phyloP scores from a whole-genome alignment of 2,329 filamentous ascomycete genomes.

The Venturia nashicola region DNA sequence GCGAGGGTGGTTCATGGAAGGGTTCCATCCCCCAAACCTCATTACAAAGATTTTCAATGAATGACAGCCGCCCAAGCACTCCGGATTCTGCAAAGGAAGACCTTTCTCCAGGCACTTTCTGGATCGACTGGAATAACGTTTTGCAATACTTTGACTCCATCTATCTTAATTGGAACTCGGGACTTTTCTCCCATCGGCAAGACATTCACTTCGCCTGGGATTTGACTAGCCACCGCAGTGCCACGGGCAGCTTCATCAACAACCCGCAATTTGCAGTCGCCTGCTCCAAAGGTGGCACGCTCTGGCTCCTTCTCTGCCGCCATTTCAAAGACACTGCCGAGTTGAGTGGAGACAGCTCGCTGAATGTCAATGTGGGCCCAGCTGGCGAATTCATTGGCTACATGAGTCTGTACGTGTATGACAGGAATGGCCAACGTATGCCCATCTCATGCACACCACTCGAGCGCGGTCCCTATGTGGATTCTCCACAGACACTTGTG shows the following conservation, averaged over 20 bases:
- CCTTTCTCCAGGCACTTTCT: constrained; percentile 64
- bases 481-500: constrained; percentile 83
- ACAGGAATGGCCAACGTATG: constrained; percentile 56
- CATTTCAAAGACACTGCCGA: constrained; percentile 46
- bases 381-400: constrained; percentile 47
- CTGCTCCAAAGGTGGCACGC: constrained; percentile 42
- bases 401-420: constrained; percentile 77
- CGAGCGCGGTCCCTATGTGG: constrained; percentile 74
- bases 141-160: constrained; percentile 89
- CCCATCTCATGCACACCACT: constrained; percentile 60
- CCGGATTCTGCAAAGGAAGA: constrained; percentile 16
- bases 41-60: background rate
- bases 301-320: constrained; percentile 78
- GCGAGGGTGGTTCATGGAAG: constrained; percentile 64
- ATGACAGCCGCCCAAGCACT: background rate
- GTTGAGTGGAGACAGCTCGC: background rate
- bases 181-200: constrained; percentile 66
- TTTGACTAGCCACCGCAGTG: constrained; percentile 38
- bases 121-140: constrained; percentile 82
- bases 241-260: constrained; percentile 60
- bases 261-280: constrained; percentile 49
- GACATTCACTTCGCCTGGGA: constrained; percentile 88
- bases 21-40: constrained; percentile 27
- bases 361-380: constrained; percentile 7
- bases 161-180: constrained; percentile 95